Evolutionary conservation across 1,139 yeast species (phyloP).

Genomic region (Geotrichum carabidarum): DNA sequence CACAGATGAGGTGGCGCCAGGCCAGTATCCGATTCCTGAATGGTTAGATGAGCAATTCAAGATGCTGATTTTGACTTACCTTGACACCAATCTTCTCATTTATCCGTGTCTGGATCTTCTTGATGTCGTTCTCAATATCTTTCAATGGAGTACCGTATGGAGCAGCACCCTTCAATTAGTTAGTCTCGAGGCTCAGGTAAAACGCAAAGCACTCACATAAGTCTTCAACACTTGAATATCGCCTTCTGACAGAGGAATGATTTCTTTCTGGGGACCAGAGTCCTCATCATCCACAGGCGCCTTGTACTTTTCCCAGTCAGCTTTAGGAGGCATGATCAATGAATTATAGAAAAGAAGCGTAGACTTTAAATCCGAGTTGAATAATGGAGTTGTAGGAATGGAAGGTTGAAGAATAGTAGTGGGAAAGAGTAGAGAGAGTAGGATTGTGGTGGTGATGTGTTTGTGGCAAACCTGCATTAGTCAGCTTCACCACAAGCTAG

Average conservation of each 20-base stretch:
- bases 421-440: conserved; percentile 56
- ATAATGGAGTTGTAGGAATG: conserved; percentile 33
- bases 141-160: conserved; percentile 84
- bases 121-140: conserved; percentile 76
- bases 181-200: not conserved
- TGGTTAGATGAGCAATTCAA: conserved; percentile 1
- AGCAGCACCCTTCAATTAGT: conserved; percentile 67
- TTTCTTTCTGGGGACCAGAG: conserved; percentile 54
- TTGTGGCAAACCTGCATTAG: conserved; percentile 17
- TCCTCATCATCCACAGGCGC: conserved; percentile 82
- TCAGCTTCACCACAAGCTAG: not conserved
- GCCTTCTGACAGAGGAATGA: conserved; percentile 86
- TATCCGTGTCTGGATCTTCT: conserved; percentile 74
- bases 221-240: conserved; percentile 96
- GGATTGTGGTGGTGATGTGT: conserved; percentile 16
- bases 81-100: conserved; percentile 91
- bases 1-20: conserved; percentile 91
- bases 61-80: conserved; percentile 1
- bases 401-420: conserved; percentile 86
- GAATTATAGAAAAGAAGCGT: not conserved
- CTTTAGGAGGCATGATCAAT: conserved; percentile 65
- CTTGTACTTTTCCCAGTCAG: conserved; percentile 95
- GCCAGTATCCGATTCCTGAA: conserved; percentile 82
- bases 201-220: conserved; percentile 42
- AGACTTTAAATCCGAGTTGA: too few species aligned